phyloP scores from a whole-genome alignment of 257 asterid genomes.

The Solanum paucissectum region DNA sequence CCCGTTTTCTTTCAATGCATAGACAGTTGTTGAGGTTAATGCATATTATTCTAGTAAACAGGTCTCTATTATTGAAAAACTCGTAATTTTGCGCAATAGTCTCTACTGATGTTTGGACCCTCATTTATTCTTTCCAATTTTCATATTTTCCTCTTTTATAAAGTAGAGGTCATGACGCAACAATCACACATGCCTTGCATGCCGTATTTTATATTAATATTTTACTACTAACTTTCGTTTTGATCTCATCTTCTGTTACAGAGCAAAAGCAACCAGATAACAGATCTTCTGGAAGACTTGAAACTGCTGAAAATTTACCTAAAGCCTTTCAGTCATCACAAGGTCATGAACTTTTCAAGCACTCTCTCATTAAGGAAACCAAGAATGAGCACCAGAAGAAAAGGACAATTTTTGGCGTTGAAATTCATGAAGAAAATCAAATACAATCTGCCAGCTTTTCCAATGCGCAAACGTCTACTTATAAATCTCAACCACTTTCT shows the following conservation, averaged over 20 bases:
- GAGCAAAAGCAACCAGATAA: conserved; percentile 17
- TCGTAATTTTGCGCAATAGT: not conserved
- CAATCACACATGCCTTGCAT: not conserved
- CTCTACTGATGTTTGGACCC: not conserved
- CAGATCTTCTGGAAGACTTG: conserved; percentile 14
- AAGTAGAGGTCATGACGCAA: not conserved
- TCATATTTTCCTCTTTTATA: not conserved
- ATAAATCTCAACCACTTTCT: not conserved
- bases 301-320: not conserved
- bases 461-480: not conserved
- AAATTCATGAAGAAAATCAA: conserved; percentile 38
- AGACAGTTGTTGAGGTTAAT: not conserved
- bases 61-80: not conserved
- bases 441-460: conserved; percentile 7
- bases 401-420: conserved; percentile 57
- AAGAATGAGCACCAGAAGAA: conserved; percentile 27
- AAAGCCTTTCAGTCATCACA: not conserved
- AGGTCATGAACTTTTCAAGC: conserved; percentile 9
- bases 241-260: conserved; percentile 15
- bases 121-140: not conserved
- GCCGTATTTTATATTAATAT: not conserved
- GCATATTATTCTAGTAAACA: not conserved
- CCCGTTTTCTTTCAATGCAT: not conserved
- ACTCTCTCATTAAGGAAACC: conserved; percentile 13
- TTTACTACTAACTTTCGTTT: not conserved